Base-by-base conservation (phyloP, 108 stramenopile species). In the Parmales sp. region DNA sequence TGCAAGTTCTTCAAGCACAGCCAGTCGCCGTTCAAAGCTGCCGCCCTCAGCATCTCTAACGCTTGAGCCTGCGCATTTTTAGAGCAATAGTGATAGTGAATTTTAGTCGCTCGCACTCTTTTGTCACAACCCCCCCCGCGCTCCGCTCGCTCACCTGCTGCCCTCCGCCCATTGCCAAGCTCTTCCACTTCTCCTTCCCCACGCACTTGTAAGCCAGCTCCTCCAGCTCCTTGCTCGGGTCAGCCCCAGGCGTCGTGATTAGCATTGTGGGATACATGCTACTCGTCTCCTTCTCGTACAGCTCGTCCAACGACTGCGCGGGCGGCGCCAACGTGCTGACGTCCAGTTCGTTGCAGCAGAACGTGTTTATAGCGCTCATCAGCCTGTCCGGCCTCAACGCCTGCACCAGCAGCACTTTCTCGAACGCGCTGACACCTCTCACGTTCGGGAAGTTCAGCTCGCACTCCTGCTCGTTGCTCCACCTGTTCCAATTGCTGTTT, bases 1-100 rank as follows among this genome's bases (percentile, higher is more conserved):
- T 85, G 84, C 54, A 85, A 37, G 69, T 85, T 85, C 69, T 85
- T 76, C 11, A 85, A 41, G 80, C 82, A 85, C 0, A 85, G 37
- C 82, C 82, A 85, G 38, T 72, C 69, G 19, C 84, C 84, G 43
- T 70, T 38, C 8, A 19, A 13, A 5, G 76, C 69, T 19, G 72
- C 69, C 0, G 51, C 34, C 43, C 73, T 72, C 43, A 85, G n/a
- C 39, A 82, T 11, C 0, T 51, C 29, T 29, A 83, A 25, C 9
- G 82, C 84, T n/a, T n/a, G n/a, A n/a, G n/a, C n/a, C n/a, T n/a
- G n/a, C n/a, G n/a, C n/a, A n/a, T n/a, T n/a, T n/a, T n/a, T n/a
- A n/a, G n/a, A n/a, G n/a, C n/a, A n/a, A n/a, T n/a, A n/a, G n/a
- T n/a, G n/a, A n/a, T n/a, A n/a, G n/a, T n/a, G n/a, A n/a, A n/a